These are phyloP conservation scores for Lachnellula subtilissima DNA, from an alignment of 2,329 filamentous ascomycete genomes.

Conservation along the genomic window DNA sequence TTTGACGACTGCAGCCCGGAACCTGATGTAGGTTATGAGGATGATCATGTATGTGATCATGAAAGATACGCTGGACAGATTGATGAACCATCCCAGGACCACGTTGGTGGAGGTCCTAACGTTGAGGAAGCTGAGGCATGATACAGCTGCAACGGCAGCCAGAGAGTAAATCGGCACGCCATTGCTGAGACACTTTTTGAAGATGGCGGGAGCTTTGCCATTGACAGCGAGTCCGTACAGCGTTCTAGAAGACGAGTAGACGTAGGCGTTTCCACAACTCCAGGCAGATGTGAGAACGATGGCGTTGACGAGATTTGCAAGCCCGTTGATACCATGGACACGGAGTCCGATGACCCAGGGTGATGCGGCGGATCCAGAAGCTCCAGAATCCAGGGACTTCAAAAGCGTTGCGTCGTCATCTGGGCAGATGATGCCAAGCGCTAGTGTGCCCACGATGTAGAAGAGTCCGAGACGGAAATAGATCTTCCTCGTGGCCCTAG, in stretches of 20 bases:
- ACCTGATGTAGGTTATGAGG: conserved; percentile 42
- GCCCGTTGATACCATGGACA: conserved; percentile 41
- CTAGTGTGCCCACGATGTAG: conserved; percentile 41
- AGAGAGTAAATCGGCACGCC: conserved; percentile 46
- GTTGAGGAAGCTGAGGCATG: conserved; percentile 42
- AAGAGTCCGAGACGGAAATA: conserved; percentile 52
- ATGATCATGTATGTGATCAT: conserved; percentile 44
- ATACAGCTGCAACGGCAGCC: conserved; percentile 36
- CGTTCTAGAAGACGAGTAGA: conserved; percentile 45
- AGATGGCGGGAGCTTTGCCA: conserved; percentile 44
- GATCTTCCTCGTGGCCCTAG: conserved; percentile 42
- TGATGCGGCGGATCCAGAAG: conserved; percentile 44
- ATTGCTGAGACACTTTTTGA: conserved; percentile 42
- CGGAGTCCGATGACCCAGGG: conserved; percentile 44
- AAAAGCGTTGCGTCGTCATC: conserved; percentile 34
- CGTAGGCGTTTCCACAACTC: conserved; percentile 49
- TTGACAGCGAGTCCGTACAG: conserved; percentile 46
- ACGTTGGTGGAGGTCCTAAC: conserved; percentile 37
- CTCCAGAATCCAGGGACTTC: conserved; percentile 31
- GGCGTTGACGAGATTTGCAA: conserved; percentile 48
- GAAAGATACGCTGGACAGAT: conserved; percentile 45
- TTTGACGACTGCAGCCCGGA: conserved; percentile 49
- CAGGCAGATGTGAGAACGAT: conserved; percentile 47
- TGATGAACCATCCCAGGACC: conserved; percentile 51
- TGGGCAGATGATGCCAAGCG: conserved; percentile 43